Evolutionary conservation across 176 grass and related monocot genomes (phyloP).

Genomic region (Puccinellia tenuiflora): DNA sequence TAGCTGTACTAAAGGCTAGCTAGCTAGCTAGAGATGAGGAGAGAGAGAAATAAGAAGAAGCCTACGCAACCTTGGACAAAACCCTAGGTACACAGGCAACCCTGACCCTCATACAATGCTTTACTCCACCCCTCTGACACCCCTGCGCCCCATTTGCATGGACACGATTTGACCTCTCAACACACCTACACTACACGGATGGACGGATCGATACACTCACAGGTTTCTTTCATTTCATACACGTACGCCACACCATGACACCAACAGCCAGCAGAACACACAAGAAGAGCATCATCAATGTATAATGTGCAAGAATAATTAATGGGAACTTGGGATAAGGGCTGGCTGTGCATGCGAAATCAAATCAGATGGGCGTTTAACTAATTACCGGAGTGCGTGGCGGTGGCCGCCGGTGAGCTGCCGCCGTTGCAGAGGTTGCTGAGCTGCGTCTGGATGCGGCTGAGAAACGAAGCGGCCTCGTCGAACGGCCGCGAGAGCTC

Average conservation of each 20-base stretch:
- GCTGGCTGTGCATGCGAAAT: neutral
- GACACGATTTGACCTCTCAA: slow-evolving; percentile 85
- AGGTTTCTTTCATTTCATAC: slow-evolving; percentile 11
- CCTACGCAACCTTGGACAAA: slow-evolving; percentile 41
- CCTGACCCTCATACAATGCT: slow-evolving; percentile 13
- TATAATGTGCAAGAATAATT: neutral
- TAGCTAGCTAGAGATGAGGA: neutral
- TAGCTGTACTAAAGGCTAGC: slow-evolving; percentile 14
- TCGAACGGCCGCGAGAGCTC: slow-evolving; percentile 83
- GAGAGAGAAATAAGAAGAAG: slow-evolving; percentile 2
- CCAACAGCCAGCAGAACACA: neutral
- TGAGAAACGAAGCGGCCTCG: slow-evolving; percentile 85
- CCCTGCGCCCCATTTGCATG: slow-evolving; percentile 77
- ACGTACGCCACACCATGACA: neutral
- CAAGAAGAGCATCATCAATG: neutral
- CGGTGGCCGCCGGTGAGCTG: neutral
- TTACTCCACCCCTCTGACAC: slow-evolving; percentile 60
- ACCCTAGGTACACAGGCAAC: slow-evolving; percentile 42
- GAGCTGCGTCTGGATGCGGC: slow-evolving; percentile 73
- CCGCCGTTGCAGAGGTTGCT: slow-evolving; percentile 55
- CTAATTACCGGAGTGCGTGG: slow-evolving; percentile 31
- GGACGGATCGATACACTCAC: neutral
- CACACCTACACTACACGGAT: neutral
- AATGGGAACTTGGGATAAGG: neutral
- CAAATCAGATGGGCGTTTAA: neutral